Percentiles rank a stretch among this genome's conserved stretches.
Conservation (phyloP, 148 eudicot species). For the Nyssa sinensis region DNA sequence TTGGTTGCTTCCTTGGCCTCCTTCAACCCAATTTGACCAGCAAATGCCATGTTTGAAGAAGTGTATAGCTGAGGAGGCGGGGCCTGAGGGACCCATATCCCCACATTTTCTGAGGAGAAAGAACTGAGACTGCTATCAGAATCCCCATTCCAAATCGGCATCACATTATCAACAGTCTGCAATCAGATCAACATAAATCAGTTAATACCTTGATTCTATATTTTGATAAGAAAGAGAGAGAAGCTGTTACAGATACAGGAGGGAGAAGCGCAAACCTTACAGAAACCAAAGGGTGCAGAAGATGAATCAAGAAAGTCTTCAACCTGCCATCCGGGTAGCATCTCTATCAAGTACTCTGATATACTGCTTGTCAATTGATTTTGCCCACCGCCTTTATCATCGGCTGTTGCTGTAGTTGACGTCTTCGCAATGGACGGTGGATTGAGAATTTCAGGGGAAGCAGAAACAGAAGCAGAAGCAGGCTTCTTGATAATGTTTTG, state of each 20-base stretch:
- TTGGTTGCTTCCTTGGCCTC: slow-evolving; percentile 23
- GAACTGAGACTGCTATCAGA: slow-evolving; percentile 23
- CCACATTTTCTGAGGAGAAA: slow-evolving; percentile 31
- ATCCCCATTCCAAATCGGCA: slow-evolving; percentile 44
- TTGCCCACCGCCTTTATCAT: background rate
- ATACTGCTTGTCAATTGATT: slow-evolving; percentile 33
- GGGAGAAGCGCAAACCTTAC: slow-evolving; percentile 35
- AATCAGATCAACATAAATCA: background rate
- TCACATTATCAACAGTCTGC: slow-evolving; percentile 23
- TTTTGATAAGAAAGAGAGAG: background rate
- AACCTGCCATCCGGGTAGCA: slow-evolving; percentile 80
- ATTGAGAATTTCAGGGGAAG: background rate
- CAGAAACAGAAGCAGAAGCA: slow-evolving; percentile 5
- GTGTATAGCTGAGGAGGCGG: slow-evolving; percentile 14
- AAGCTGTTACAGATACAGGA: background rate
- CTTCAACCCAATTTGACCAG: slow-evolving; percentile 22
- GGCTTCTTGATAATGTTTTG: slow-evolving; percentile 17
- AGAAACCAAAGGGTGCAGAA: slow-evolving; percentile 33
- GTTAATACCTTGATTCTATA: background rate
- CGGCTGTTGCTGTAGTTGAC: background rate
- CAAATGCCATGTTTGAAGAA: slow-evolving; percentile 25
- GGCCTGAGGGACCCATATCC: slow-evolving; percentile 74
- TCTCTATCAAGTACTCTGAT: slow-evolving; percentile 78
- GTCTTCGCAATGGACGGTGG: no score
- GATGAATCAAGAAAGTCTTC: slow-evolving; percentile 65